Evolutionary conservation across 805 yeast species (phyloP).

Genomic region (Danielozyma ontarioensis): DNA sequence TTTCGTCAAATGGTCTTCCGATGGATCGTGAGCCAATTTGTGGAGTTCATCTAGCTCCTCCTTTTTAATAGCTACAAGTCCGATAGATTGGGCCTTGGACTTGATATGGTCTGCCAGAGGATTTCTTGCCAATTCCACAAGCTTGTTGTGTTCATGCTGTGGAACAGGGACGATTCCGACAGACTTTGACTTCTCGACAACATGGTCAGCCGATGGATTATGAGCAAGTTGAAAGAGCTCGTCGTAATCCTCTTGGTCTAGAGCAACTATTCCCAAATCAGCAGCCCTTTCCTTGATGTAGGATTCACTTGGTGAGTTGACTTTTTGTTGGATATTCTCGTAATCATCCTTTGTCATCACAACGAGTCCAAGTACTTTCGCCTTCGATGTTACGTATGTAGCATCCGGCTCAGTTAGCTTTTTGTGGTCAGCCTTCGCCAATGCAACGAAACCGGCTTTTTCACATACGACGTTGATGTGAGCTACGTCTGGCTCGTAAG

Average conservation of each 20-base stretch:
- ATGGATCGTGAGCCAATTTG: slow-evolving; percentile 3
- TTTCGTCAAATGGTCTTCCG: slow-evolving; percentile 2
- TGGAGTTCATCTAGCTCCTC: slow-evolving; percentile 3
- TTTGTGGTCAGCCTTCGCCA: slow-evolving; percentile 1
- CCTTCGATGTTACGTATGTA: slow-evolving; percentile 10
- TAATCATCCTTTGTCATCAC: neutral
- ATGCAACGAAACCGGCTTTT: slow-evolving; percentile 1
- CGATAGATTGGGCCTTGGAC: neutral
- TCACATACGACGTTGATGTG: slow-evolving; percentile 7
- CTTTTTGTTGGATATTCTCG: neutral
- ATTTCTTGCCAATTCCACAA: neutral
- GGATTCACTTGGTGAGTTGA: neutral
- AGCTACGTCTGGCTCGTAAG: slow-evolving; percentile 13
- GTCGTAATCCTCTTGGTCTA: slow-evolving; percentile 3
- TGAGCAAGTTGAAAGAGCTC: slow-evolving; percentile 8
- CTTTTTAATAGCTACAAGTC: slow-evolving; percentile 4
- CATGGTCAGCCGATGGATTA: slow-evolving; percentile 11
- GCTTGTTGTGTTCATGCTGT: neutral
- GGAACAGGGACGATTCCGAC: neutral
- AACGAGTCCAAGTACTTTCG: slow-evolving; percentile 9
- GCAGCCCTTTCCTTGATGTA: slow-evolving; percentile 7
- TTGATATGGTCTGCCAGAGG: neutral
- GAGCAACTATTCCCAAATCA: slow-evolving; percentile 1
- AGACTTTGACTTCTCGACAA: slow-evolving; percentile 7
- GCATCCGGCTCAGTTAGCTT: slow-evolving; percentile 7